Base-by-base conservation (phyloP, 2,329 filamentous ascomycete species). In the Teratosphaeria nubilosa region DNA sequence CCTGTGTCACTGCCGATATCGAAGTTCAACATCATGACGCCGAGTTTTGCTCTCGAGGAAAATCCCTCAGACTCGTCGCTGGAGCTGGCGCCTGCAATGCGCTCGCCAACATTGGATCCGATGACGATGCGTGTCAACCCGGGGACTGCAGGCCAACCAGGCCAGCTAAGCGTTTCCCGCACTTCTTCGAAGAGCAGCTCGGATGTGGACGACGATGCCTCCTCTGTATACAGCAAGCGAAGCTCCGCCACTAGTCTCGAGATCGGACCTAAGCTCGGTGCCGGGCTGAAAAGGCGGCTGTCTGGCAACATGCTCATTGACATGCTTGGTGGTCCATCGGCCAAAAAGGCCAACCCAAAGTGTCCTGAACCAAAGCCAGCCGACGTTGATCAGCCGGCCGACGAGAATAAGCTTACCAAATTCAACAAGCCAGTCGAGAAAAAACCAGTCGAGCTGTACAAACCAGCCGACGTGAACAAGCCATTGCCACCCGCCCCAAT, bases 171-270 rank as follows among this genome's bases (percentile, higher is more conserved):
- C n/a, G 51, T 30, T 25, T 65, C 63, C 45, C 63, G 61, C n/a
- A 68, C 68, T 7, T 64, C 68, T 7, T 69, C 68, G 10, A 74
- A 73, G 1, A 74, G 72, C 31, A 70, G 70, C 56, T 70, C 72
- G 13, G 64, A 52, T 10, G 54, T 51, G 9, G 65, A 65, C 11
- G 54, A 63, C 31, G 72, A 74, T 56, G 65, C 69, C 9, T 76
- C 75, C 7, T 45, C 30, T 31, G 61, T 65, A 31, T 71, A 74
- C 61, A 77, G 74, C 63, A 75, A 66, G 58, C 65, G 59, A 63
- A 73, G 60, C 59, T 66, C 66, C 41, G 61, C 65, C 45, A 68
- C 64, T 6, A 65, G 64, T 51, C 50, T 69, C 55, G 62, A 63
- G 22, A 48, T 55, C 48, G 54, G 58, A 11, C 45, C 59, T 2